phyloP scores from a whole-genome alignment of 1,284 basidiomycete genomes.

The Prillingera fragicola region DNA sequence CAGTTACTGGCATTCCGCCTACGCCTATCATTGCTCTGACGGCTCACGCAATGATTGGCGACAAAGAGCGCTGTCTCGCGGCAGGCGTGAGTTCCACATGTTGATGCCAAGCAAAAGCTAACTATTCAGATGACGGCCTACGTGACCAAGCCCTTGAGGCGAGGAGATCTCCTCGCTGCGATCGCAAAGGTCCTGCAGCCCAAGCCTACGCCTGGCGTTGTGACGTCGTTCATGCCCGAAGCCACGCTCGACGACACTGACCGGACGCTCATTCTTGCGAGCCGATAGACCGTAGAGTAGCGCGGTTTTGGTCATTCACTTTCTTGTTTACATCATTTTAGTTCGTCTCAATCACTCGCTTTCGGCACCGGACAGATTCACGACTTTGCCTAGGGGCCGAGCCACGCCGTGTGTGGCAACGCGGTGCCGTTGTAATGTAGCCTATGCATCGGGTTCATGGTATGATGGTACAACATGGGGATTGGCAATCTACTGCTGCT shows the following conservation, averaged over 20 bases:
- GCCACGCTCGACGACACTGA: conserved; percentile 10
- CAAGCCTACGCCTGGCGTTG: no score
- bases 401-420: not conserved
- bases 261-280: conserved; percentile 14
- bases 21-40: conserved; percentile 95
- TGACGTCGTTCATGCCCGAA: conserved; percentile 7
- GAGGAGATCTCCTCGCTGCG: conserved; percentile 44
- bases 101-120: no score
- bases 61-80: conserved; percentile 84
- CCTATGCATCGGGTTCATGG: not conserved
- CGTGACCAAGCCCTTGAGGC: conserved; percentile 26
- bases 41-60: conserved; percentile 75
- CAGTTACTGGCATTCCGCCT: conserved; percentile 61
- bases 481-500: no score
- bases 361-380: not conserved
- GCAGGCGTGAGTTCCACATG: conserved; percentile 56
- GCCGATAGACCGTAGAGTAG: conserved; percentile 3
- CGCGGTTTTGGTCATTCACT: not conserved
- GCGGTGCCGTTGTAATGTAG: not conserved
- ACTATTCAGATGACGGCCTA: conserved; percentile 17
- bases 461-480: no score
- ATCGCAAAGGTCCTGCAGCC: conserved; percentile 42
- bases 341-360: not conserved
- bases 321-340: not conserved
- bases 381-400: not conserved